A percentile compares a stretch with the other conserved stretches of the same genome.
Evolutionary conservation across 768 basidiomycete genomes (phyloP).

Genomic region (Clitopilus hobsonii): DNA sequence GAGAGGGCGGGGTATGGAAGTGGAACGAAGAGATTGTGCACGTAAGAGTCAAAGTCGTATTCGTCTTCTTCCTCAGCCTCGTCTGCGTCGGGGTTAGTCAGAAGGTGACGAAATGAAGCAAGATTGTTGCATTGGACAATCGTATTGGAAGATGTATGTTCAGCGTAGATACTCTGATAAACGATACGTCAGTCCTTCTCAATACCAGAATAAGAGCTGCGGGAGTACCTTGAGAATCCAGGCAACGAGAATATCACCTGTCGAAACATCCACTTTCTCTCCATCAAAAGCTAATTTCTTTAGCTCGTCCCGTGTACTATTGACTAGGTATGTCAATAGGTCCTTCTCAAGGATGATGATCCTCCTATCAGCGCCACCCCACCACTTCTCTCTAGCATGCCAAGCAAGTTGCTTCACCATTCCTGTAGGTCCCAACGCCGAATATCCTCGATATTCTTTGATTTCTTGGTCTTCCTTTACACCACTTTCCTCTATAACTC

Average conservation of each 20-base stretch:
- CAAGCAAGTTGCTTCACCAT: slow-evolving; percentile 26
- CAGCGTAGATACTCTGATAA: slow-evolving; percentile 29
- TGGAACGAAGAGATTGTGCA: slow-evolving; percentile 33
- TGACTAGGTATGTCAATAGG: slow-evolving; percentile 22
- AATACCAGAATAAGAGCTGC: background rate
- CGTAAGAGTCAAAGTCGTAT: background rate
- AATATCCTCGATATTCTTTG: slow-evolving; percentile 17
- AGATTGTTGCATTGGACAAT: slow-evolving; percentile 31
- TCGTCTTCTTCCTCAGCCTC: background rate
- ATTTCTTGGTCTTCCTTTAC: background rate
- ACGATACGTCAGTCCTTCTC: background rate
- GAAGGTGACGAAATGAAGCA: slow-evolving; percentile 30
- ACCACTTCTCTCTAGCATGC: slow-evolving; percentile 31
- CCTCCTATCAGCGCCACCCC: slow-evolving; percentile 29
- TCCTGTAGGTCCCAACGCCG: slow-evolving; percentile 22
- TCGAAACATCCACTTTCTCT: slow-evolving; percentile 18
- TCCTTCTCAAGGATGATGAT: slow-evolving; percentile 28
- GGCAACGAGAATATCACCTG: slow-evolving; percentile 35
- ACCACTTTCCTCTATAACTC: background rate
- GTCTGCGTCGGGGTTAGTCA: slow-evolving; percentile 16
- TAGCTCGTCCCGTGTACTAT: slow-evolving; percentile 22
- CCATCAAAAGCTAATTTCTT: slow-evolving; percentile 6
- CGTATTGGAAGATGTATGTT: slow-evolving; percentile 21
- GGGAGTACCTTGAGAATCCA: slow-evolving; percentile 34
- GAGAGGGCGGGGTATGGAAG: slow-evolving; percentile 35